Conservation (phyloP, 163 green algal species). For the Chlorella variabilis region DNA sequence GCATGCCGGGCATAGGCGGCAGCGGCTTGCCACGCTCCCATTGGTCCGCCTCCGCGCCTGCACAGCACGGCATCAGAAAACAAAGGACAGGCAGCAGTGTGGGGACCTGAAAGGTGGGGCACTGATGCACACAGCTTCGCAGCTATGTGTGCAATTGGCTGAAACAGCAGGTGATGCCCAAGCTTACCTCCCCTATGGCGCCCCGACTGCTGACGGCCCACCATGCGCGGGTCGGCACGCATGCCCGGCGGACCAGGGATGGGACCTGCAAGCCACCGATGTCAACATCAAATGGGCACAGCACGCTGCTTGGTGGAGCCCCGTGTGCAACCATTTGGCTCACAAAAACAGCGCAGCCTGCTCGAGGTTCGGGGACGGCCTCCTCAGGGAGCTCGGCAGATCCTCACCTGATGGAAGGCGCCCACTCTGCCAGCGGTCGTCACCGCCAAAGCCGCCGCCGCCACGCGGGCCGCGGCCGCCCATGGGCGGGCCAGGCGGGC, state of each 20-base stretch:
- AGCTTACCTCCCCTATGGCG: conserved; percentile 7
- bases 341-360: too few species aligned
- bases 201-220: conserved; percentile 34
- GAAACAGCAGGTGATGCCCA: background rate
- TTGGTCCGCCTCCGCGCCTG: conserved; percentile 52
- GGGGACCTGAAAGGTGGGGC: too few species aligned
- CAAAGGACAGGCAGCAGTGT: background rate
- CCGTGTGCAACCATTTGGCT: too few species aligned
- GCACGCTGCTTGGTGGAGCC: too few species aligned
- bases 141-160: background rate
- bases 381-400: too few species aligned
- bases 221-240: conserved; percentile 21
- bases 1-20: conserved; percentile 49
- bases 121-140: too few species aligned
- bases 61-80: background rate
- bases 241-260: conserved; percentile 26
- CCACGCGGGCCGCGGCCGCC: background rate
- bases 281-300: background rate
- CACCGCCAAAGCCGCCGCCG: conserved; percentile 17
- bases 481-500: background rate
- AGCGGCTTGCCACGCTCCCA: conserved; percentile 60
- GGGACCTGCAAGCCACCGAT: background rate
- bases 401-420: conserved; percentile 21
- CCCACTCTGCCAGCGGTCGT: conserved; percentile 35
- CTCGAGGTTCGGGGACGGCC: too few species aligned